A percentile compares a stretch with the other conserved stretches of the same genome.
Conservation (phyloP, 805 yeast genomes). For the Zygoascus bituminiphila region DNA sequence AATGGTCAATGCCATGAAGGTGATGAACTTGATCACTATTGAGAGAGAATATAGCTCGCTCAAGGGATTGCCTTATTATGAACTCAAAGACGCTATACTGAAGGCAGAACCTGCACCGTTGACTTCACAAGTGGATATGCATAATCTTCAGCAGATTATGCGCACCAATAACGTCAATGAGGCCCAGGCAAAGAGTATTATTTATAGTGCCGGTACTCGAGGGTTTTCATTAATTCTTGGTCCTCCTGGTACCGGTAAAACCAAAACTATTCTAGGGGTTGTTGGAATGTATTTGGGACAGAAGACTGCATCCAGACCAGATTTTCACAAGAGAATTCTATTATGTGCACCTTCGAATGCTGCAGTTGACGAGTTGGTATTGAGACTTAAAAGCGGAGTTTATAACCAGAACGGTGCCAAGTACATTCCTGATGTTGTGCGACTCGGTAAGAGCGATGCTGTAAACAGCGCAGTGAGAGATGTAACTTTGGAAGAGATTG, state of each 20-base stretch:
- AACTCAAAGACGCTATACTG: constrained; percentile 58
- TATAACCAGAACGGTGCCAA: constrained; percentile 33
- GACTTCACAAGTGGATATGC: constrained; percentile 15
- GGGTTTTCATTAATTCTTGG: constrained; percentile 95
- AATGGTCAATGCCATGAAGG: constrained; percentile 57
- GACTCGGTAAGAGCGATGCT: constrained; percentile 86
- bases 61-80: constrained; percentile 74
- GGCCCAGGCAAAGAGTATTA: constrained; percentile 88
- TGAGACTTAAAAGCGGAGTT: constrained; percentile 73
- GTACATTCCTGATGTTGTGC: constrained; percentile 60
- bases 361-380: constrained; percentile 90
- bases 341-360: constrained; percentile 99
- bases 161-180: constrained; percentile 55
- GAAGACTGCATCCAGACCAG: constrained; percentile 15
- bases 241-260: constrained; percentile 99
- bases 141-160: constrained; percentile 38
- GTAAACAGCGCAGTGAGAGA: constrained; percentile 76
- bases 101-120: constrained; percentile 51
- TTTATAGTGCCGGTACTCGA: constrained; percentile 52
- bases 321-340: constrained; percentile 39
- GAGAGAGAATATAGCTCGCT: constrained; percentile 89
- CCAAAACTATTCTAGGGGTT: constrained; percentile 90
- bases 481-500: constrained; percentile 76
- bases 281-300: constrained; percentile 55
- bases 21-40: constrained; percentile 79